Conservation (phyloP, 2,329 filamentous ascomycete genomes). For the Fusarium sp. region DNA sequence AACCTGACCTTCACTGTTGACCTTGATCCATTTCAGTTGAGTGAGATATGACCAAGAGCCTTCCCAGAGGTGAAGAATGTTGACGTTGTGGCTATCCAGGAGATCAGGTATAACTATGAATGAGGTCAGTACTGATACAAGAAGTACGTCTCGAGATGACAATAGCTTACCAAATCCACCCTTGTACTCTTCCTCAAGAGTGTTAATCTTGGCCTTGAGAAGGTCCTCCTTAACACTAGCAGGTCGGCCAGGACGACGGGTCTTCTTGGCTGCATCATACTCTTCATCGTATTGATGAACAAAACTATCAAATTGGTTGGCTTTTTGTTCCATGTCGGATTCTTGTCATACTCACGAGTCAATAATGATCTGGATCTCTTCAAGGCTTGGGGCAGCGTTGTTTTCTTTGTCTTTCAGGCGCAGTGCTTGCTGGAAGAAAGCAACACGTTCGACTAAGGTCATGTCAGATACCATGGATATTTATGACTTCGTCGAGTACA, state of each 20-base stretch:
- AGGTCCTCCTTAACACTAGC: constrained; percentile 81
- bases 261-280: constrained; percentile 71
- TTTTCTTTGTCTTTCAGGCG: constrained; percentile 57
- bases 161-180: constrained; percentile 78
- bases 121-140: constrained; percentile 28
- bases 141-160: not conserved
- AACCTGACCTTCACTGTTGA: constrained; percentile 73
- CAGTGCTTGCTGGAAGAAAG: constrained; percentile 77
- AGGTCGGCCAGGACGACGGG: constrained; percentile 82
- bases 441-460: constrained; percentile 52
- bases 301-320: constrained; percentile 58
- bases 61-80: constrained; percentile 79
- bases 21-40: constrained; percentile 80
- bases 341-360: constrained; percentile 61
- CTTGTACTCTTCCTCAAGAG: constrained; percentile 82
- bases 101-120: constrained; percentile 78
- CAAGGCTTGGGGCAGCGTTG: constrained; percentile 65
- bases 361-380: constrained; percentile 71
- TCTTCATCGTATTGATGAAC: constrained; percentile 79
- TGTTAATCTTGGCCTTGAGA: constrained; percentile 76
- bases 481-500: constrained; percentile 1
- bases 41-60: constrained; percentile 85
- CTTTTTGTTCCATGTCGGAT: not conserved
- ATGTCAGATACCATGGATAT: constrained; percentile 15
- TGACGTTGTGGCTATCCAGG: constrained; percentile 72